A percentile compares a stretch with the other conserved stretches of the same genome.
phyloP scores from a whole-genome alignment of 306 rosid species.

The Cicer judaicum region DNA sequence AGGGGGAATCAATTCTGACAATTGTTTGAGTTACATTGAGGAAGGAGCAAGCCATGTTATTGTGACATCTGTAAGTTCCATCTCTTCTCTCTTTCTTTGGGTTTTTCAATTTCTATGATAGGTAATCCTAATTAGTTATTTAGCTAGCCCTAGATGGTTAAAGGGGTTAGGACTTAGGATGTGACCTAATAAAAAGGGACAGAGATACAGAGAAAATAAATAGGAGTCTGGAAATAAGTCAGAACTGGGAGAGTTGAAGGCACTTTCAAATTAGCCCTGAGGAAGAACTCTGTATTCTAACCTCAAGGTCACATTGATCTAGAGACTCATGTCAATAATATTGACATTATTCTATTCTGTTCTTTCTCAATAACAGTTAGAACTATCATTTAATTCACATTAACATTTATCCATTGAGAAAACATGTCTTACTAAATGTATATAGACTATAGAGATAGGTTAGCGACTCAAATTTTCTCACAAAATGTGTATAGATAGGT shows the following conservation, averaged over 20 bases:
- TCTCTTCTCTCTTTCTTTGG: constrained; percentile 10
- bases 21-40: constrained; percentile 71
- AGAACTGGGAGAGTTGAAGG: not conserved
- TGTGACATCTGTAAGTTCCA: constrained; percentile 81
- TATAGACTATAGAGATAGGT: not conserved
- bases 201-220: not conserved
- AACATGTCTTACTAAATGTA: constrained; percentile 7
- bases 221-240: not conserved
- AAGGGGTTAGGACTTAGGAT: not conserved
- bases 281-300: not conserved
- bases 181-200: not conserved
- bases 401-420: constrained; percentile 24
- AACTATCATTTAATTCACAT: not conserved
- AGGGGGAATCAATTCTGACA: constrained; percentile 93
- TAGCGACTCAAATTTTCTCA: constrained; percentile 11
- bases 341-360: not conserved
- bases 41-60: constrained; percentile 98
- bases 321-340: not conserved
- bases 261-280: not conserved
- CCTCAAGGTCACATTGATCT: not conserved
- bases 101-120: constrained; percentile 18
- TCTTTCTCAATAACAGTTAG: not conserved
- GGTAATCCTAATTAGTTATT: not conserved
- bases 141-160: not conserved
- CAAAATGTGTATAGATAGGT: not conserved